phyloP scores from a whole-genome alignment of 108 stramenopile genomes.

The Schizochytrium sp. region DNA sequence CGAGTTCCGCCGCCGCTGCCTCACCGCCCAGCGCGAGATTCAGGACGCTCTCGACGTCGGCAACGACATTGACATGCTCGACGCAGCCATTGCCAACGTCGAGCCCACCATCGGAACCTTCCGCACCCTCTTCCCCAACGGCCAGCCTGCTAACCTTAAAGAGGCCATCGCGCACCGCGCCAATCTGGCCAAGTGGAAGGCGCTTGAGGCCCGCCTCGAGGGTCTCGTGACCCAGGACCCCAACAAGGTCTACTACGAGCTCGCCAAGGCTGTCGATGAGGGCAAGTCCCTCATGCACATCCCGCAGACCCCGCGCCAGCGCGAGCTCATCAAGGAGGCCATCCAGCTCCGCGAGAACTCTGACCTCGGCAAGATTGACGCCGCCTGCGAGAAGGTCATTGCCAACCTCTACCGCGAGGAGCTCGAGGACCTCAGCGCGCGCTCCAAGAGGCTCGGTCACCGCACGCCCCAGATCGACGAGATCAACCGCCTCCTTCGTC shows the following conservation, averaged over 20 bases:
- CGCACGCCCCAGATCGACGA: neutral
- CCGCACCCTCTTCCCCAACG: neutral
- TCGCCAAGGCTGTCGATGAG: neutral
- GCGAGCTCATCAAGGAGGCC: slow-evolving; percentile 1
- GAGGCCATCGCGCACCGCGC: neutral
- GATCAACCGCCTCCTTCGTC: slow-evolving; percentile 28
- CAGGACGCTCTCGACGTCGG: neutral
- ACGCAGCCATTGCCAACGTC: neutral
- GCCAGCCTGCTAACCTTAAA: neutral
- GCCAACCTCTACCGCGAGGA: neutral
- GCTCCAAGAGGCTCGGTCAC: neutral
- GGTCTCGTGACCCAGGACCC: slow-evolving; percentile 15
- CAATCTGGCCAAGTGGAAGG: neutral
- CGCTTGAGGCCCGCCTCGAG: neutral
- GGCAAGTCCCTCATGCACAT: neutral
- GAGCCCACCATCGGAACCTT: slow-evolving; percentile 7
- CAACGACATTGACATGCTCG: slow-evolving; percentile 11
- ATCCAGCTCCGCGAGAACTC: slow-evolving; percentile 11
- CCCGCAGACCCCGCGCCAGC: neutral
- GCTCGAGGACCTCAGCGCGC: neutral
- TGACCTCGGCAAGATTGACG: slow-evolving; percentile 10
- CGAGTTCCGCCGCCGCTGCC: slow-evolving; percentile 12
- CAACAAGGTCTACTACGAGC: slow-evolving; percentile 16
- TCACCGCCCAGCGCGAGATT: neutral
- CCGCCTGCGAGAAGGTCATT: neutral